phyloP scores from a whole-genome alignment of 2,329 filamentous ascomycete genomes.

The Paraphoma chrysanthemicola region DNA sequence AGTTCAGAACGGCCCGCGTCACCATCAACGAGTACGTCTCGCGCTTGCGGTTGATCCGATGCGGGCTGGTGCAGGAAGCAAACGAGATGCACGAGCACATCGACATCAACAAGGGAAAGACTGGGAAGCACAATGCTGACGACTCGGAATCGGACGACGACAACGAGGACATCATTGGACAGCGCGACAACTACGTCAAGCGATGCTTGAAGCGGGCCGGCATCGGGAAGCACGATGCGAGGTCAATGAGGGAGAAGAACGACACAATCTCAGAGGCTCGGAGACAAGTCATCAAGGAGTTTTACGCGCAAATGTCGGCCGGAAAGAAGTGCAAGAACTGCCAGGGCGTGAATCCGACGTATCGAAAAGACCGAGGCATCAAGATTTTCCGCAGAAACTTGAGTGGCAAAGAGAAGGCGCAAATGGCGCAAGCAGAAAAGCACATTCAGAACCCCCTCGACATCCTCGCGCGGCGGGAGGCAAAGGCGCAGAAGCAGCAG shows the following conservation, averaged over 20 bases:
- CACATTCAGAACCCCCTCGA: slow-evolving; percentile 75
- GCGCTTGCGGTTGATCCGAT: slow-evolving; percentile 84
- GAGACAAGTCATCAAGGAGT: slow-evolving; percentile 78
- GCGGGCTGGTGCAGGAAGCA: slow-evolving; percentile 78
- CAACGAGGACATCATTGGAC: slow-evolving; percentile 62
- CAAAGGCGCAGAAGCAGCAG: slow-evolving; percentile 53
- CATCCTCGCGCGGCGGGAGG: slow-evolving; percentile 59
- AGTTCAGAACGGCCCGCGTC: slow-evolving; percentile 78
- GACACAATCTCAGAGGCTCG: slow-evolving; percentile 82
- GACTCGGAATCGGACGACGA: slow-evolving; percentile 69
- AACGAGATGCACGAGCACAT: slow-evolving; percentile 57
- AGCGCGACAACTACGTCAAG: slow-evolving; percentile 73
- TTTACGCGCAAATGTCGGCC: slow-evolving; percentile 75
- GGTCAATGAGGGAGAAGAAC: slow-evolving; percentile 70
- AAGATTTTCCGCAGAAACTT: slow-evolving; percentile 92
- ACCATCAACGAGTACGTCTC: slow-evolving; percentile 81
- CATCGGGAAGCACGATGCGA: slow-evolving; percentile 51
- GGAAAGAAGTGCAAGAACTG: slow-evolving; percentile 74
- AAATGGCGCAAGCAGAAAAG: slow-evolving; percentile 75
- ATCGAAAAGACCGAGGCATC: slow-evolving; percentile 87
- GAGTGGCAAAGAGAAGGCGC: slow-evolving; percentile 74
- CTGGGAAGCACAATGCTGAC: slow-evolving; percentile 48
- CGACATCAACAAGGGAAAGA: slow-evolving; percentile 48
- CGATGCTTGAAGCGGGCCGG: slow-evolving; percentile 70
- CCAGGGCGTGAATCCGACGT: slow-evolving; percentile 65